Evolutionary conservation across 148 eudicot species (phyloP).

Genomic region (Vaccinium macrocarpon): DNA sequence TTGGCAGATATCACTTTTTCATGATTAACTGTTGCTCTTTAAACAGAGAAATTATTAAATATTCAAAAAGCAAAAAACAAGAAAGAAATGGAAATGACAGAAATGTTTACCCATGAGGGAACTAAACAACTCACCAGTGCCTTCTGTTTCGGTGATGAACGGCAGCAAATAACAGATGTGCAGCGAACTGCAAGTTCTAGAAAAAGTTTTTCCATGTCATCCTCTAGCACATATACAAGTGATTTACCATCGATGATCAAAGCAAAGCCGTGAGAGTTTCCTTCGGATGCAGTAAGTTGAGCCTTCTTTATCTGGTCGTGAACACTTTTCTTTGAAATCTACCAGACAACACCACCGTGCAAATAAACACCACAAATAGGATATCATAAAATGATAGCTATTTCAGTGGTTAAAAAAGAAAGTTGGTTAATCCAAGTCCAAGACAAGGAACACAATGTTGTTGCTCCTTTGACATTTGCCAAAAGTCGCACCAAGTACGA

Average conservation of each 20-base stretch:
- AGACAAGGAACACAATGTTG: no score
- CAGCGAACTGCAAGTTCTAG: no score
- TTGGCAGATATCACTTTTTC: slow-evolving; percentile 10
- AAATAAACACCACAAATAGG: not conserved
- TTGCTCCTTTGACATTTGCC: not conserved
- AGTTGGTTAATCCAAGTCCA: no score
- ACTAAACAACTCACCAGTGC: no score
- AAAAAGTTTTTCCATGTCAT: slow-evolving; percentile 32
- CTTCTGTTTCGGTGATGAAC: no score
- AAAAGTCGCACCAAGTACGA: not conserved
- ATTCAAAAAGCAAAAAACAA: not conserved
- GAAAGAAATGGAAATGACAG: not conserved
- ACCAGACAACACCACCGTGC: not conserved
- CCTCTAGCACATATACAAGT: slow-evolving; percentile 72
- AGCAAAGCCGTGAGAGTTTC: slow-evolving; percentile 65
- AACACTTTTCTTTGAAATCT: slow-evolving; percentile 76
- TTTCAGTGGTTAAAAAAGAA: not conserved
- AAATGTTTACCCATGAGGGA: not conserved
- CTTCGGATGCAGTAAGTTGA: slow-evolving; percentile 43
- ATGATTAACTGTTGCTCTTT: slow-evolving; percentile 3
- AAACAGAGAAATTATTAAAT: not conserved
- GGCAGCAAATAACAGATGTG: no score
- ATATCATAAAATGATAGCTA: not conserved
- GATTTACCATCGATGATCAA: slow-evolving; percentile 93
- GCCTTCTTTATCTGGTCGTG: slow-evolving; percentile 62